Evolutionary conservation across 176 grass and related monocot genomes (phyloP), one percentile per base, ranked within the genome.

Genomic region (Oryza punctata): DNA sequence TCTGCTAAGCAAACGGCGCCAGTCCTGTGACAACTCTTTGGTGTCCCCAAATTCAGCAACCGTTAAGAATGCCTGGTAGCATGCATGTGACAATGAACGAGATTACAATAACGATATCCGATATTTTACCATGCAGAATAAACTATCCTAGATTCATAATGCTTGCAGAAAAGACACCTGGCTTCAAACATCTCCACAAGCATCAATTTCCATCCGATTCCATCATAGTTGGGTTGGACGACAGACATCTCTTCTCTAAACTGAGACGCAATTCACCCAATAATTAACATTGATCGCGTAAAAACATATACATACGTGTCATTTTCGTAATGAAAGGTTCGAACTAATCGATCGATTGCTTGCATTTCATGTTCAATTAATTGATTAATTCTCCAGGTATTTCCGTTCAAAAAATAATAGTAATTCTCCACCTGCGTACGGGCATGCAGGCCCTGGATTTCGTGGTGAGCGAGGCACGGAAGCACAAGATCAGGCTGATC

Each of bases 391-490:
- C 33, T 35, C 33, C 33, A 35, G 33, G 33, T 35, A 35, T 35
- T 35, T 35, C 33, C 33, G 4, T 35, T 6, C 33, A 35, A 35
- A 35, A 35, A 35, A 35, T 5, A 35, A 35, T n/a, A 21, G 2
- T 16, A 19, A 18, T 52, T 59, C 5, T 8, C 3, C 18, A 7
- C 18, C 1, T 8, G 18, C 12, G 54, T 59, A 3, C 21, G 6
- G 4, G 27, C 10, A 24, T 21, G 21, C 28, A 95, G 93, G 93
- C 85, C 50, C 69, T 95, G 46, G 93, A 95, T 83, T 95, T 92
- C 91, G 93, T 95, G 30, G 74, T 92, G 65, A 92, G 69, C 65
- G 93, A 95, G 85, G 93, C 90, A 32, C 84, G 75, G 44, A 95
- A 92, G 75, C 79, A 90, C 78, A 86, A 69, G 54, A 90, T 90